Conservation (phyloP, 768 basidiomycete species). For the Mycena filopes region DNA sequence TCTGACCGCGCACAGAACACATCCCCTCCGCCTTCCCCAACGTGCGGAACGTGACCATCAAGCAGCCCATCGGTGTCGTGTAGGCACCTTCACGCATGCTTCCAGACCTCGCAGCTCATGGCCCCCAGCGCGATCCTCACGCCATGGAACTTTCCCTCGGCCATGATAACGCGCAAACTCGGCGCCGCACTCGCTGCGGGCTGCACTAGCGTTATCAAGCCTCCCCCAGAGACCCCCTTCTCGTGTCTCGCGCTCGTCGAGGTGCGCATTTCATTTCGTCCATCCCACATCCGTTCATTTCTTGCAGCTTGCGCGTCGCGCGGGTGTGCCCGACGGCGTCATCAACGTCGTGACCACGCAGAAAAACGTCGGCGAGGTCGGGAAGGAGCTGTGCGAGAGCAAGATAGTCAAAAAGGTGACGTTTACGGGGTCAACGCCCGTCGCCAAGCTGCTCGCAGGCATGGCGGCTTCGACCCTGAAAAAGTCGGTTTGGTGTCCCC, state of each 20-base stretch:
- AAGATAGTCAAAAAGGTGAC: constrained; percentile 87
- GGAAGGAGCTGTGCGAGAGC: constrained; percentile 94
- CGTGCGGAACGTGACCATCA: constrained; percentile 87
- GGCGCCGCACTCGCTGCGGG: constrained; percentile 93
- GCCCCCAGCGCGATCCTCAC: constrained; percentile 75
- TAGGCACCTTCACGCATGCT: constrained; percentile 37
- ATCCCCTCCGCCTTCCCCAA: constrained; percentile 80
- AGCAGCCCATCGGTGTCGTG: constrained; percentile 86
- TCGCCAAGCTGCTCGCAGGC: constrained; percentile 80
- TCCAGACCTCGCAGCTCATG: constrained; percentile 12
- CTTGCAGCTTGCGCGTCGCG: constrained; percentile 78
- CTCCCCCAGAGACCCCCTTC: constrained; percentile 94
- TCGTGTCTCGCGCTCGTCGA: constrained; percentile 92
- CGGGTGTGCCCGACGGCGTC: constrained; percentile 95
- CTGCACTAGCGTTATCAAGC: constrained; percentile 96
- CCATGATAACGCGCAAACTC: constrained; percentile 93
- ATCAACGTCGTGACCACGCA: constrained; percentile 94
- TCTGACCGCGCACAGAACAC: constrained; percentile 61
- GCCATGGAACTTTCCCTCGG: constrained; percentile 95
- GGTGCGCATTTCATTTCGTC: constrained; percentile 51
- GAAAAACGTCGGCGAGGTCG: constrained; percentile 86
- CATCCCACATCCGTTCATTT: background rate
- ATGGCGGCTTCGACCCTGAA: constrained; percentile 84
- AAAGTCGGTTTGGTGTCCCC: constrained; percentile 66
- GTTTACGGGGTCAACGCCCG: constrained; percentile 89